These are phyloP conservation scores for Camelina hispida DNA, from an alignment of 345 rosid species.

Conservation along the genomic window DNA sequence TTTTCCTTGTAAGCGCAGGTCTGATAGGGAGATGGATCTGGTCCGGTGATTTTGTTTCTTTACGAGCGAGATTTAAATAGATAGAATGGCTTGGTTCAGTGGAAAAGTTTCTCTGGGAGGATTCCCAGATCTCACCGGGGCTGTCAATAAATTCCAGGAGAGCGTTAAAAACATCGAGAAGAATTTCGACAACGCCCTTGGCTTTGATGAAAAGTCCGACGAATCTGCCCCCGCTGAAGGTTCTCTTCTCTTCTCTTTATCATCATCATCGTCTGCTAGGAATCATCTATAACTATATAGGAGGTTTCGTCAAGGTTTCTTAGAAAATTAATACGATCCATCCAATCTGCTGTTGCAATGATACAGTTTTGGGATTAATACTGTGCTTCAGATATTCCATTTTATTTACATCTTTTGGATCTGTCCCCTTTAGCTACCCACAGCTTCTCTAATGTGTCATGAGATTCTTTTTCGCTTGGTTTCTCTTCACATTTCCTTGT, in stretches of 20 bases:
- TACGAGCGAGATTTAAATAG: conserved; percentile 33
- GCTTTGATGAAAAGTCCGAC: conserved; percentile 78
- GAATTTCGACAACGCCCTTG: conserved; percentile 95
- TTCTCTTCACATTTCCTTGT: conserved; percentile 8
- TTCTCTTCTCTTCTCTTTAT: conserved; percentile 28
- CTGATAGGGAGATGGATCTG: conserved; percentile 34
- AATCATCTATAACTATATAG: not conserved
- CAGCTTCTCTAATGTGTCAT: not conserved
- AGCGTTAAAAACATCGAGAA: conserved; percentile 99
- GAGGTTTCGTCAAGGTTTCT: not conserved
- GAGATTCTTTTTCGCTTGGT: conserved; percentile 17
- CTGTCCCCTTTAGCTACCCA: not conserved
- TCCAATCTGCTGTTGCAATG: conserved; percentile 19
- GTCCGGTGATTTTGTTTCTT: conserved; percentile 42
- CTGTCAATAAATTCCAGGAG: conserved; percentile 96
- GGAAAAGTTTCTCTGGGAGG: conserved; percentile 83
- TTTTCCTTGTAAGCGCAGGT: conserved; percentile 44
- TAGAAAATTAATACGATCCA: conserved; percentile 3
- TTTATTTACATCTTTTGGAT: conserved; percentile 12
- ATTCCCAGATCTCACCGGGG: conserved; percentile 98
- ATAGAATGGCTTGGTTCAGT: conserved; percentile 95
- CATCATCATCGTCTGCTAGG: too few species aligned
- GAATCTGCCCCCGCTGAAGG: conserved; percentile 60
- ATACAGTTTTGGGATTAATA: conserved; percentile 9
- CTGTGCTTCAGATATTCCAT: conserved; percentile 23